Evolutionary conservation across 2,329 filamentous ascomycete species (phyloP).

Genomic region (Penicillium digitatum): DNA sequence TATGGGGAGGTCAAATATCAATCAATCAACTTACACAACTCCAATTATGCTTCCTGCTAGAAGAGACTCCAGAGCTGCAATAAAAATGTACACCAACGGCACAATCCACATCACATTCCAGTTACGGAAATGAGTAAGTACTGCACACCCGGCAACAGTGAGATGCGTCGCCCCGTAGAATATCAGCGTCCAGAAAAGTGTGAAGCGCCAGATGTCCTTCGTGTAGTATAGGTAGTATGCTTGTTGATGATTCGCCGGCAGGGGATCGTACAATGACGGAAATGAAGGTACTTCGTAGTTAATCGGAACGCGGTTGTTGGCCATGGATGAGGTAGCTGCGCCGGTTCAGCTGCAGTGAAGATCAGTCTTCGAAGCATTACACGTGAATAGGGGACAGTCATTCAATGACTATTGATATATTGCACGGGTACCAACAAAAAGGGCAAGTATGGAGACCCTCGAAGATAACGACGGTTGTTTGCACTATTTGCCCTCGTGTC

Average conservation of each 20-base stretch:
- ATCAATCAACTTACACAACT: slow-evolving; percentile 58
- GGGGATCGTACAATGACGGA: slow-evolving; percentile 76
- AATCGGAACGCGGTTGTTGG: slow-evolving; percentile 46
- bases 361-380: slow-evolving; percentile 1
- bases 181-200: slow-evolving; percentile 78
- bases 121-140: slow-evolving; percentile 61
- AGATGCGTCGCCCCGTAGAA: slow-evolving; percentile 73
- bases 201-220: slow-evolving; percentile 80
- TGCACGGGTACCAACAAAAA: background rate
- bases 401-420: background rate
- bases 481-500: slow-evolving; percentile 29
- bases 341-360: background rate
- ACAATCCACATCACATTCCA: slow-evolving; percentile 61
- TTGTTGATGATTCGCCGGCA: slow-evolving; percentile 54
- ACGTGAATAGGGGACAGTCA: background rate
- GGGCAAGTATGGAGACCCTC: background rate
- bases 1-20: no score
- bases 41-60: slow-evolving; percentile 79
- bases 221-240: slow-evolving; percentile 67
- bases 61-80: slow-evolving; percentile 72
- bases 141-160: slow-evolving; percentile 65
- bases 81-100: slow-evolving; percentile 64
- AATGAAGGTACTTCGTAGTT: slow-evolving; percentile 69
- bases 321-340: slow-evolving; percentile 18
- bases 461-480: slow-evolving; percentile 26